Base-by-base conservation (phyloP, 805 yeast genomes). In the Starmera quercuum region DNA sequence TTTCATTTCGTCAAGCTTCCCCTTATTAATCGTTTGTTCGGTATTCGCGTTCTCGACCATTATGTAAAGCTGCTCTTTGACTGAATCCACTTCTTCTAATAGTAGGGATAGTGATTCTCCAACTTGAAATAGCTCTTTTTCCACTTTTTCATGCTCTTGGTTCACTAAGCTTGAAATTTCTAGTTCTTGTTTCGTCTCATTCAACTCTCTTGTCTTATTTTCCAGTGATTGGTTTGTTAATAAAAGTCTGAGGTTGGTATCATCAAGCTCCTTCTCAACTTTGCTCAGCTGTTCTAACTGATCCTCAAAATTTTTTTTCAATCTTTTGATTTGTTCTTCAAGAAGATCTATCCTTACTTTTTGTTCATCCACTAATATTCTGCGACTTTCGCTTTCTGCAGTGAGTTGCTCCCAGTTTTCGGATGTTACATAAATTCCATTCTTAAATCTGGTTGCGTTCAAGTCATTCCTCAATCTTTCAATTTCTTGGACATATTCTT, bases 391-490 rank as follows among this genome's bases (percentile, higher is more conserved):
- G 44, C 49, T 49, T 20, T 49, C 52, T 48, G 65, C 49, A 59
- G 73, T 28, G 57, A 70, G 33, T 53, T 60, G 37, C 45, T 57
- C 58, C 57, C 73, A 75, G 40, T 69, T 69, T 18, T 63, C 69
- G 18, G 63, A 63, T 19, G 83, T 70, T 40, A 83, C 56, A 46
- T 71, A 79, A 13, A 83, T 72, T 5, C 88, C 87, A 44, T 75
- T 78, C 44, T 77, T 79, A 30, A 63, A 64, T 35, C 86, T 61
- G 0, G 85, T 66, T 1, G 87, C 81, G 21, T 59, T 54, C 31
- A 83, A 61, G 46, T 83, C 92, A 25, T 66, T 64, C 42, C 75
- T 68, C 23, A 80, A 54, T 40, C 71, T 51, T 58, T 73, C 68
- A 56, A 73, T 66, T 59, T 81, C 71, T 44, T 65, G 48, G 49